phyloP scores from a whole-genome alignment of 2,329 filamentous ascomycete species.

The Pseudogymnoascus destructans region DNA sequence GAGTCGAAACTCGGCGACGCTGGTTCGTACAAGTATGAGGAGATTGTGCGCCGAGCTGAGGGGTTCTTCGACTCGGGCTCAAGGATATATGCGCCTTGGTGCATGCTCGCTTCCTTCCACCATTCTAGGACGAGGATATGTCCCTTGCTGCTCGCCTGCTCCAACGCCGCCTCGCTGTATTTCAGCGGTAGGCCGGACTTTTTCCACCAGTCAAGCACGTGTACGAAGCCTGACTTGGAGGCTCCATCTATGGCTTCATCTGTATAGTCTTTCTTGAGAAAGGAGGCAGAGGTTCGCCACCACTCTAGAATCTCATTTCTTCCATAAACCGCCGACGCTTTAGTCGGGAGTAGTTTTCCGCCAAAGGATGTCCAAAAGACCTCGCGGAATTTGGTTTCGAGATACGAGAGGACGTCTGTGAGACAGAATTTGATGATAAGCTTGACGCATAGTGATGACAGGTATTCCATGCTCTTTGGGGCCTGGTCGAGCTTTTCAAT shows the following conservation, averaged over 20 bases:
- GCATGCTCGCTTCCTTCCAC: conserved; percentile 65
- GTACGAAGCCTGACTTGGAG: conserved; percentile 70
- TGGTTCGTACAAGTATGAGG: conserved; percentile 13
- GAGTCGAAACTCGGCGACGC: conserved; percentile 12
- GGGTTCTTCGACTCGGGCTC: conserved; percentile 24
- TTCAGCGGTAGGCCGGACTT: conserved; percentile 64
- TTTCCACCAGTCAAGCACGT: conserved; percentile 87
- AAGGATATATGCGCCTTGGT: conserved; percentile 40
- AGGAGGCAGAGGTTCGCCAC: conserved; percentile 75
- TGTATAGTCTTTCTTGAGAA: conserved; percentile 69
- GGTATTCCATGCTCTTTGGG: conserved; percentile 52
- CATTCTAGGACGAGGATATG: conserved; percentile 80
- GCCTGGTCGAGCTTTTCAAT: conserved; percentile 61
- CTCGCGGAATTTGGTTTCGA: conserved; percentile 53
- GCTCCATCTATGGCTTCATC: conserved; percentile 77
- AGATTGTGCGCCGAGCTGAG: conserved; percentile 18
- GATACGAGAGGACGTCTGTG: conserved; percentile 61
- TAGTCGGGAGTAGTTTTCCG: conserved; percentile 68
- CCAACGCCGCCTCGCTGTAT: conserved; percentile 77
- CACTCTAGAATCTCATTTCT: conserved; percentile 76
- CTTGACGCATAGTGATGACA: conserved; percentile 73
- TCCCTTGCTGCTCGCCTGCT: conserved; percentile 74
- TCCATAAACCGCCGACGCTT: conserved; percentile 77
- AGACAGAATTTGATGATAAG: conserved; percentile 86
- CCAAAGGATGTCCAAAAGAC: conserved; percentile 81